Percentiles rank a stretch among this genome's conserved stretches.
phyloP scores from a whole-genome alignment of 768 basidiomycete species.

The Trametes cingulata region DNA sequence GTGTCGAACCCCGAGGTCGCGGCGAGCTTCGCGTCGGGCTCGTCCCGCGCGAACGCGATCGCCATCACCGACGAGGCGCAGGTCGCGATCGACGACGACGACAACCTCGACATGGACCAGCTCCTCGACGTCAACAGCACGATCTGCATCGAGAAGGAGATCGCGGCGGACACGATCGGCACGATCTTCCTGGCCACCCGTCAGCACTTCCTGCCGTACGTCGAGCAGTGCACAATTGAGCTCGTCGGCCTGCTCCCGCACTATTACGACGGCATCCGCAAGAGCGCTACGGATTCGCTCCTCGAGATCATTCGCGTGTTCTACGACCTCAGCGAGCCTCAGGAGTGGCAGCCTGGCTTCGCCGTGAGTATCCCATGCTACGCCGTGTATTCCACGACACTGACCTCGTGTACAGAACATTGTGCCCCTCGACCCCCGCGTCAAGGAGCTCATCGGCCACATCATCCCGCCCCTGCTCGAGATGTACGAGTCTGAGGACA shows the following conservation, averaged over 20 bases:
- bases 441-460: conserved; percentile 78
- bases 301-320: conserved; percentile 88
- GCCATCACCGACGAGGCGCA: conserved; percentile 59
- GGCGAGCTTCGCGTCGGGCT: conserved; percentile 71
- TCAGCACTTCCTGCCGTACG: conserved; percentile 85
- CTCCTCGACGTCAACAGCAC: conserved; percentile 92
- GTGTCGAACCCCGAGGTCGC: conserved; percentile 56
- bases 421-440: conserved; percentile 61
- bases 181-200: conserved; percentile 83
- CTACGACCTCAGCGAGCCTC: conserved; percentile 82
- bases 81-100: conserved; percentile 69
- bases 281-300: conserved; percentile 85
- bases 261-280: conserved; percentile 97
- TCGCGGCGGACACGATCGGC: conserved; percentile 94
- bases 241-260: conserved; percentile 81
- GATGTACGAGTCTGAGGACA: conserved; percentile 93
- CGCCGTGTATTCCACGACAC: background rate
- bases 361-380: conserved; percentile 47
- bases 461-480: conserved; percentile 75
- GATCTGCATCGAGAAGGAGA: conserved; percentile 98
- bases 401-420: background rate
- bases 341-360: conserved; percentile 80
- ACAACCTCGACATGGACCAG: conserved; percentile 74
- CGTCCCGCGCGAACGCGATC: conserved; percentile 72
- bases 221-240: conserved; percentile 79